phyloP scores from a whole-genome alignment of 768 basidiomycete species.

The Russula abietina region DNA sequence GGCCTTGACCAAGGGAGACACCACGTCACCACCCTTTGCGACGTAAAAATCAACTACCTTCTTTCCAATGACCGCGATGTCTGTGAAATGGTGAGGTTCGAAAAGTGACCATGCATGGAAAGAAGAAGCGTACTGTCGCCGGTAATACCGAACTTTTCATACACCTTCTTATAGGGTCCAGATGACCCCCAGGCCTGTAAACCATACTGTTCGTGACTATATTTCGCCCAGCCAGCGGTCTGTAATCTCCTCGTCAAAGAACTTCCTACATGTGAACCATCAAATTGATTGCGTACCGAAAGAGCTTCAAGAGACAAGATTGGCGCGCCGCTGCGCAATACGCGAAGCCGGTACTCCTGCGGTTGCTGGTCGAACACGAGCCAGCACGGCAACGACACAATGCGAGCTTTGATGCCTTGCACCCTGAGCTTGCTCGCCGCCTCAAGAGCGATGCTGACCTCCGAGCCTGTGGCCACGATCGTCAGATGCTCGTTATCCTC shows the following conservation, averaged over 20 bases:
- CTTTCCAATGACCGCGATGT: constrained; percentile 76
- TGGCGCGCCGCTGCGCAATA: constrained; percentile 84
- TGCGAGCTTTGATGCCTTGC: constrained; percentile 71
- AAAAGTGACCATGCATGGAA: not conserved
- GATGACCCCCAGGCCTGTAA: constrained; percentile 78
- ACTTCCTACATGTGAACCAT: not conserved
- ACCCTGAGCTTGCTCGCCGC: constrained; percentile 73
- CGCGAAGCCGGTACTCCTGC: constrained; percentile 71
- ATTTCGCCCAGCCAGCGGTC: constrained; percentile 83
- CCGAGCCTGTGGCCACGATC: constrained; percentile 84
- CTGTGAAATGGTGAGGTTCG: constrained; percentile 31
- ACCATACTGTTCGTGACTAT: constrained; percentile 86
- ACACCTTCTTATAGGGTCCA: constrained; percentile 84
- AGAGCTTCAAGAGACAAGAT: constrained; percentile 86
- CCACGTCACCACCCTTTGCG: constrained; percentile 59
- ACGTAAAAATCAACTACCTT: constrained; percentile 87
- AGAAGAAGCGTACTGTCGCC: constrained; percentile 49
- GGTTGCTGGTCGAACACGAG: constrained; percentile 80
- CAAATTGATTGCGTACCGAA: constrained; percentile 36
- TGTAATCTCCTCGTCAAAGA: constrained; percentile 19
- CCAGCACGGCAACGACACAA: constrained; percentile 90
- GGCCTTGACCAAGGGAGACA: constrained; percentile 77
- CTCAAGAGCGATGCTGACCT: constrained; percentile 83
- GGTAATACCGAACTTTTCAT: constrained; percentile 86
- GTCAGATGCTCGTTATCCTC: constrained; percentile 77